phyloP scores from a whole-genome alignment of 129 eudicot species.

The Glebionis coronaria region DNA sequence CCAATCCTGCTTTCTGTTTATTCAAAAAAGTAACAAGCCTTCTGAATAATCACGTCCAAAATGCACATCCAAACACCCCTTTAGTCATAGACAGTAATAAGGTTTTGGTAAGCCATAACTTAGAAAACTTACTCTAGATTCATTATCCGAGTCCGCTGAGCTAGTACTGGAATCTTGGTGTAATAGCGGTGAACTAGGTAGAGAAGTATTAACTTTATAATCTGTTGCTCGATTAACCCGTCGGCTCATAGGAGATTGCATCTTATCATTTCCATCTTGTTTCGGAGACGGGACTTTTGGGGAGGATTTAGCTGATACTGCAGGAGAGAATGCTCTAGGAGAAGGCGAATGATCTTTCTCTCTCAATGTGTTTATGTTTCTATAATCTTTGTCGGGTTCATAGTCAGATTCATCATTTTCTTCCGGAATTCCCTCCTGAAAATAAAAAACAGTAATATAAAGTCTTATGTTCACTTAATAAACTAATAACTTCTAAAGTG shows the following conservation, averaged over 20 bases:
- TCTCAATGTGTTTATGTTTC: constrained; percentile 9
- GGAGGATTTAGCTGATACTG: constrained; percentile 35
- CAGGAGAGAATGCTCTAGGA: constrained; percentile 41
- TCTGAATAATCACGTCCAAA: neutral
- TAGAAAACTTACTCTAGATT: constrained; percentile 45
- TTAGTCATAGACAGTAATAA: neutral
- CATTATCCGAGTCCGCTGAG: constrained; percentile 63
- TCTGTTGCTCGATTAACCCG: constrained; percentile 42
- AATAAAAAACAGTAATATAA: constrained; percentile 23
- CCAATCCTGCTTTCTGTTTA: no score
- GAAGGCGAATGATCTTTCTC: constrained; percentile 24
- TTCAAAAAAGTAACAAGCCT: no score
- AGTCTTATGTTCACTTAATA: neutral
- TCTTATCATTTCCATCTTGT: constrained; percentile 33
- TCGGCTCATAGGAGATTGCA: constrained; percentile 38
- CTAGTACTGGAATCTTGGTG: constrained; percentile 41
- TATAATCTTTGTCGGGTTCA: constrained; percentile 28
- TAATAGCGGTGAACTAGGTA: constrained; percentile 45
- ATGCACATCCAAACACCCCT: neutral
- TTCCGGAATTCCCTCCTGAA: constrained; percentile 52
- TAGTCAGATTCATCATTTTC: constrained; percentile 43
- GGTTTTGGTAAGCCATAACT: constrained; percentile 7
- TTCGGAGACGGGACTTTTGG: constrained; percentile 49
- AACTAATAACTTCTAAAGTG: constrained; percentile 1
- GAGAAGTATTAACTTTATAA: constrained; percentile 26